Base-by-base conservation (phyloP, 306 rosid genomes). In the Geum urbanum region DNA sequence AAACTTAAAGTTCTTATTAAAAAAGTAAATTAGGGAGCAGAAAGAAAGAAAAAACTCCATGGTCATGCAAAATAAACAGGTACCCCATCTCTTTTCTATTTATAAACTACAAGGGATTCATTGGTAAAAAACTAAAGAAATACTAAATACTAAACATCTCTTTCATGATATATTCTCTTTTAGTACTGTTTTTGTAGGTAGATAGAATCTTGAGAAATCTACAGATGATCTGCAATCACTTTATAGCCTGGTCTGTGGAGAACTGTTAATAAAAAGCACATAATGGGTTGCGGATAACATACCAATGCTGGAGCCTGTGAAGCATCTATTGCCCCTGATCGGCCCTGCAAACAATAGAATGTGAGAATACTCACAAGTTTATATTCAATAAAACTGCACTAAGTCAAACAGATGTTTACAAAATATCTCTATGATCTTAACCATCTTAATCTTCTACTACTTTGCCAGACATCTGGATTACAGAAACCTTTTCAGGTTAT, bases 301-400 rank as follows among this genome's bases (percentile, higher is more conserved):
- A 94, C 98, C 96, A 87, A 52, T 54, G 78, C 89, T 14, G 78
- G 81, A 14, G 82, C 69, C 67, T n/a, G 80, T 57, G 81, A 74
- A 3, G 72, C 72, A 65, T 81, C 80, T 71, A 12, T 24, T 50
- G 65, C 50, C 83, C 76, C 12, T 41, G 57, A n/a, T 67, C 56
- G 67, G 44, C 68, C 87, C 92, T 89, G 89, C 56, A 39, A 61
- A 71, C 27, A 71, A 76, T 47, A 82, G 74, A 78, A 9, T 69
- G 46, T 45, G 40, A 69, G 58, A 53, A 63, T n/a, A 69, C 64
- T 40, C 52, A 40, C 18, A 22, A 24, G 46, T 20, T 66, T 62
- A 58, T 48, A 45, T 41, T 45, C 32, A 58, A 7, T 57, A 57
- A 27, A 57, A 14, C 44, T 35, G 58, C 50, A 48, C 9, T 39